These are phyloP conservation scores for Globisporangium viniferum DNA, from an alignment of 352 stramenopile species.

Conservation along the genomic window DNA sequence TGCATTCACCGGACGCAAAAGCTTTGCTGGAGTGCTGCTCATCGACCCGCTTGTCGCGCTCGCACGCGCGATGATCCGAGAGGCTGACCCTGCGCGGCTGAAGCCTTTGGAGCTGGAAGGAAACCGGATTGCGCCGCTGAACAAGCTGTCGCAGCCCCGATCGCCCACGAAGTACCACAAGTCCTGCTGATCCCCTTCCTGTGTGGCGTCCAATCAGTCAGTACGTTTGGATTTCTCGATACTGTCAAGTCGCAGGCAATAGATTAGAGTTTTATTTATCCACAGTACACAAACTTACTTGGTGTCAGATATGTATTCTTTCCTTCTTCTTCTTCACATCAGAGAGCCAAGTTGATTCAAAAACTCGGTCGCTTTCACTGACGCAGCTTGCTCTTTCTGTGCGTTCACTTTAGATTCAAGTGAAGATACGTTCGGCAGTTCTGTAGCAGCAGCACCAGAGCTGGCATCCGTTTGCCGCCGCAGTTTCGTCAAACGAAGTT, in stretches of 20 bases:
- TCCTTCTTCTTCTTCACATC: conserved; percentile 24
- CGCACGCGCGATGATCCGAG: conserved; percentile 66
- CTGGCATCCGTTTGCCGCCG: conserved; percentile 29
- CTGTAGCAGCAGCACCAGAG: conserved; percentile 4
- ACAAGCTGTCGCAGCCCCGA: conserved; percentile 16
- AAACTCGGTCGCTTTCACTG: conserved; percentile 56
- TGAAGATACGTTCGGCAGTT: conserved; percentile 3
- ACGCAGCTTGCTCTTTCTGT: conserved; percentile 26
- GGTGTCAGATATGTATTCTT: neutral
- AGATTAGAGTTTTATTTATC: conserved; percentile 15
- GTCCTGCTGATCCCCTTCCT: conserved; percentile 4
- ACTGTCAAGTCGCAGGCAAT: neutral
- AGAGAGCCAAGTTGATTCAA: conserved; percentile 48
- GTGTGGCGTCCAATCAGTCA: neutral
- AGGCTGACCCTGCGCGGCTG: conserved; percentile 47
- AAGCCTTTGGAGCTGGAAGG: conserved; percentile 24
- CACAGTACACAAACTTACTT: neutral
- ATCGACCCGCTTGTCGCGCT: conserved; percentile 76
- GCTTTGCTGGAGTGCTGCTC: conserved; percentile 40
- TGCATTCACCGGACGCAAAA: conserved; percentile 50
- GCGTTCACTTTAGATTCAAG: neutral
- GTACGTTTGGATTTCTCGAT: neutral
- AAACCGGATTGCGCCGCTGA: conserved; percentile 17
- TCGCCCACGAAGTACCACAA: neutral
- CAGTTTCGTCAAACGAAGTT: conserved; percentile 60